Evolutionary conservation across 768 basidiomycete species (phyloP), one percentile per base, ranked within the genome.

Genomic region (Stropharia rugosoannulata): DNA sequence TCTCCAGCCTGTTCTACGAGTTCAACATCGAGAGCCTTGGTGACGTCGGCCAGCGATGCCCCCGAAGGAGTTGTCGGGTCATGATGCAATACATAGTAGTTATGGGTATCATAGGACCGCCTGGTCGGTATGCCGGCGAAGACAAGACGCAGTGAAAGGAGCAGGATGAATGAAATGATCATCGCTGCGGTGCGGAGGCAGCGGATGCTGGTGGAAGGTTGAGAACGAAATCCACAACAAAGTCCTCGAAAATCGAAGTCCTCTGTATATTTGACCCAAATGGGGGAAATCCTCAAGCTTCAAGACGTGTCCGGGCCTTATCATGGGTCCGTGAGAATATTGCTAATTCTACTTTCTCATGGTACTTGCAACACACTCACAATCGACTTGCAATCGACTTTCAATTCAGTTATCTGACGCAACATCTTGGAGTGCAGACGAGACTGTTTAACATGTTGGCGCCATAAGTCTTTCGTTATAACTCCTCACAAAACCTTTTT

Each of bases 1-100:
- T 95, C 88, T 49, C 97, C 95, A 22, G 86, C 87, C 62, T 84
- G 89, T 66, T 95, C 93, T 54, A 98, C 88, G 46, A 97, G 74
- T 71, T 98, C 89, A 18, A 93, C 87, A 12, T 85, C 86, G 10
- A 98, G 78, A 0, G 75, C 69, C 6, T 67, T 45, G 5, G 85
- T 80, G 55, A 87, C 78, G 59, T 90, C 84, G 54, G 72, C 71
- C 58, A 90, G 79, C 61, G 85, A 79, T 60, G 80, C 77, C 58
- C 75, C 73, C 55, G 61, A 57, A 41, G 64, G 52, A 43, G 58
- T 37, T 5, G 66, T 63, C 43, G 89, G 82, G 62, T 79, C 70
- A 64, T 90, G 84, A 62, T 87, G 85, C 27, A 93, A 64, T 51
- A 87, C 82, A 75, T 95, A 98, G 75, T 99, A 98, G 63, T 87